Evolutionary conservation across 1,139 yeast genomes (phyloP), one percentile per base, ranked within the genome.

Genomic region (Citeromyces siamensis): DNA sequence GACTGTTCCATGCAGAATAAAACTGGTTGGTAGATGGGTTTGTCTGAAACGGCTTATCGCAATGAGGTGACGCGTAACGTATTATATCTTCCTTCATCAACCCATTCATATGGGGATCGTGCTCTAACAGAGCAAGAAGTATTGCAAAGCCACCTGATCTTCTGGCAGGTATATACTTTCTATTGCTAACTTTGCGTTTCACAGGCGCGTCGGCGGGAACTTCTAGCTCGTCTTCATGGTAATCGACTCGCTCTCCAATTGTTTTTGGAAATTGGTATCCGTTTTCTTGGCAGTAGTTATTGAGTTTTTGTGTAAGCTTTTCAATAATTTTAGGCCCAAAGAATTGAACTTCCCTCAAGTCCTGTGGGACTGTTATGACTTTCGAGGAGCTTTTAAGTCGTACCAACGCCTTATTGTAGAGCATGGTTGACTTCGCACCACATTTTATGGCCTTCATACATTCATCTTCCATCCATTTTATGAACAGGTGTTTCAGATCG

Each of bases 81-180:
- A 69, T 59, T 7, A 86, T 68, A 36, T 74, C 80, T 8, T 71
- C 71, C 49, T 74, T 80, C 4, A 75, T 66, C 50, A 82, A 52
- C 0, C 86, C 86, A 19, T 51, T 50, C 18, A 65, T 47, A 1
- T 56, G 48, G 7, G 59, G 56, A 47, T 80, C 90, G 21, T 67
- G 55, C 33, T 72, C 62, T 37, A 70, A 62, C 10, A 90, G 56
- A 0, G 81, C 80, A 16, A 86, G 46, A 28, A 90, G 49, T 5
- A 90, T 81, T 0, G 94, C 95, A 58, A 82, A 90, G 0, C 86
- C 93, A 0, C 97, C 96, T 0, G 94, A 75, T 32, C 93, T 61
- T 43, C 74, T 75, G 34, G 68, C 66, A 1, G 98, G 98, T 0
- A 88, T 68, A 52, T 84, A 90, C 32, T 56, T 60, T 40, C 65